A percentile compares a stretch with the other conserved stretches of the same genome.
Conservation (phyloP, 2,329 filamentous ascomycete genomes). For the Colletotrichum somersetense region DNA sequence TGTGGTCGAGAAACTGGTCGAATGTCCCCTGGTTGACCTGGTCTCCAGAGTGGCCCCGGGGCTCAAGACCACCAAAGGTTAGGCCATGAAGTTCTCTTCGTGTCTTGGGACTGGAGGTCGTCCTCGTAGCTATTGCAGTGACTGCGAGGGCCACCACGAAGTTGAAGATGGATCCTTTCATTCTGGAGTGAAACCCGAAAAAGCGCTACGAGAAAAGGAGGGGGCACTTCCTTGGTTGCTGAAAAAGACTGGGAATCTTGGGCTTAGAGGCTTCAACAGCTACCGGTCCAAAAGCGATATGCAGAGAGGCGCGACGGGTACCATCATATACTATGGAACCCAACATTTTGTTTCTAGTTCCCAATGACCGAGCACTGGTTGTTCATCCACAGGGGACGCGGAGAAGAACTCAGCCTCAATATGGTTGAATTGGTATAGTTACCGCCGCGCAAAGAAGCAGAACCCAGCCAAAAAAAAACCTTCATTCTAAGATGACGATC, state of each 20-base stretch:
- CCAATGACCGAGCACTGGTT: neutral
- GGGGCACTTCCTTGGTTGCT: neutral
- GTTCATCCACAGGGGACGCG: neutral
- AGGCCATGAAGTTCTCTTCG: too few species aligned
- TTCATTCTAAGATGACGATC: neutral
- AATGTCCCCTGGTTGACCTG: constrained; percentile 20
- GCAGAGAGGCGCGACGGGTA: neutral
- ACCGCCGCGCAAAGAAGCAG: neutral
- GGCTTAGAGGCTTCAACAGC: neutral
- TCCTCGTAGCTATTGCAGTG: neutral
- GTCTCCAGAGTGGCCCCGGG: neutral
- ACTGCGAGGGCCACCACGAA: constrained; percentile 3
- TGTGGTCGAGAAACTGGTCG: constrained; percentile 36
- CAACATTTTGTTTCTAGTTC: neutral
- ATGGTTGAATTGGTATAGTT: neutral
- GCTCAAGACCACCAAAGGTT: constrained; percentile 8
- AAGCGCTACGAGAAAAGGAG: neutral
- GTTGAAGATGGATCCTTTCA: constrained; percentile 13
- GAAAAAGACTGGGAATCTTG: neutral
- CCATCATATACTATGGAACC: neutral
- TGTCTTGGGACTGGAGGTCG: neutral
- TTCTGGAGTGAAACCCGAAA: neutral
- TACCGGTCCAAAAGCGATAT: neutral
- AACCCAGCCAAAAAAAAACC: neutral
- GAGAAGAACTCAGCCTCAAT: neutral